Evolutionary conservation across 108 stramenopile species (phyloP), one percentile per base, ranked within the genome.

Genomic region (Chaetoceros tenuissimus): DNA sequence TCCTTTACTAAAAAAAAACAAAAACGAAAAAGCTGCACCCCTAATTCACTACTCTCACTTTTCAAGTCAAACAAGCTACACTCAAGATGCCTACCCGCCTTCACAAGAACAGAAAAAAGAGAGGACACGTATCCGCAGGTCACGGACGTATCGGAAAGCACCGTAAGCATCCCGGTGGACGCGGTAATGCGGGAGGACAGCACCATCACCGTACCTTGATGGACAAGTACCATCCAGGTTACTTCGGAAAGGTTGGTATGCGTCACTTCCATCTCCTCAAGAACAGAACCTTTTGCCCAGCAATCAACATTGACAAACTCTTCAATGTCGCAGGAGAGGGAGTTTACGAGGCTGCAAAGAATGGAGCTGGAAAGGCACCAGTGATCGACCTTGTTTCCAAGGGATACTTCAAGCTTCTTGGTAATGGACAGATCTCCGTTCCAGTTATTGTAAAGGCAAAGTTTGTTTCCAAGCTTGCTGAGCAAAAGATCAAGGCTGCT

Each of bases 201-300:
- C 98, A 99, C 64, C 98, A 99, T 75, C 97, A 98, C 92, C 91
- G 98, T 27, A 97, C 85, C 67, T 79, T 98, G 34, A 84, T 99
- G 66, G 98, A 99, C 79, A 97, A 98, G 76, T 98, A 83, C 74
- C 98, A 98, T 77, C 98, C 98, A 64, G 98, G 98, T 81, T 98
- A 99, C 84, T 99, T 99, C 75, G 97, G 99, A 69, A 99, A 98
- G 90, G 96, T 99, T 54, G 97, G 97, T 84, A 98, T 99, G 97
- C 87, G 97, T 55, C 96, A 94, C 43, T 98, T 95, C 74, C 99
- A 99, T 67, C 21, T 85, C 51, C 71, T 95, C 76, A 82, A 86
- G 67, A 97, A 98, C 84, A 70, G 94, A 29, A 63, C 72, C 47
- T 94, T 75, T 86, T 94, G 94, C 67, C 94, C 95, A 25, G 94